Evolutionary conservation across 2,329 filamentous ascomycete genomes (phyloP).

Genomic region (Erysiphe pulchra): DNA sequence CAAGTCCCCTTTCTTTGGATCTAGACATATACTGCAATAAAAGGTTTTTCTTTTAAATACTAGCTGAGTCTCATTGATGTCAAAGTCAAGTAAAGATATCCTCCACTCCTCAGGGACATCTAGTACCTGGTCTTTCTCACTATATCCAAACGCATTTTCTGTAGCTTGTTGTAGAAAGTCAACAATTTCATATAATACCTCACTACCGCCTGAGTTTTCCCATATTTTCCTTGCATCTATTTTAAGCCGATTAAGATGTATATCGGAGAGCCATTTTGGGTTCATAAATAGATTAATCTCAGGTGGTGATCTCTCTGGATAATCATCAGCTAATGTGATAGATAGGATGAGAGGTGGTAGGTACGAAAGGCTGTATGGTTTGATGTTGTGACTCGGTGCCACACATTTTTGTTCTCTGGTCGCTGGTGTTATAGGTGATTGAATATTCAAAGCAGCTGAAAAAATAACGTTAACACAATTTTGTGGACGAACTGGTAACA

Average conservation of each 20-base stretch:
- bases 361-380: slow-evolving; percentile 16
- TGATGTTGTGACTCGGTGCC: slow-evolving; percentile 4
- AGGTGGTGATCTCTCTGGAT: slow-evolving; percentile 28
- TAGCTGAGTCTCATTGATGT: slow-evolving; percentile 44
- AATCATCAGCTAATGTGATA: slow-evolving; percentile 29
- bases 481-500: slow-evolving; percentile 29
- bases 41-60: slow-evolving; percentile 69
- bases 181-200: slow-evolving; percentile 35
- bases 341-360: slow-evolving; percentile 29
- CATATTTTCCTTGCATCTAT: slow-evolving; percentile 26
- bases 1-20: slow-evolving; percentile 64
- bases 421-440: slow-evolving; percentile 8
- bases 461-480: slow-evolving; percentile 24
- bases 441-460: slow-evolving; percentile 19
- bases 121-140: slow-evolving; percentile 21
- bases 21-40: slow-evolving; percentile 70
- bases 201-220: slow-evolving; percentile 33
- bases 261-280: slow-evolving; percentile 29
- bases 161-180: slow-evolving; percentile 33
- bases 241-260: slow-evolving; percentile 23
- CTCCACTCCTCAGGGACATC: slow-evolving; percentile 31
- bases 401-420: slow-evolving; percentile 4
- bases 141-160: slow-evolving; percentile 33
- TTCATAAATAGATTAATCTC: slow-evolving; percentile 23
- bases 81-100: slow-evolving; percentile 50